Percentiles rank a stretch among this genome's conserved stretches.
Evolutionary conservation across 371 early-diverging fungal genomes (phyloP).

Genomic region (Syncephalastrum contaminatum): DNA sequence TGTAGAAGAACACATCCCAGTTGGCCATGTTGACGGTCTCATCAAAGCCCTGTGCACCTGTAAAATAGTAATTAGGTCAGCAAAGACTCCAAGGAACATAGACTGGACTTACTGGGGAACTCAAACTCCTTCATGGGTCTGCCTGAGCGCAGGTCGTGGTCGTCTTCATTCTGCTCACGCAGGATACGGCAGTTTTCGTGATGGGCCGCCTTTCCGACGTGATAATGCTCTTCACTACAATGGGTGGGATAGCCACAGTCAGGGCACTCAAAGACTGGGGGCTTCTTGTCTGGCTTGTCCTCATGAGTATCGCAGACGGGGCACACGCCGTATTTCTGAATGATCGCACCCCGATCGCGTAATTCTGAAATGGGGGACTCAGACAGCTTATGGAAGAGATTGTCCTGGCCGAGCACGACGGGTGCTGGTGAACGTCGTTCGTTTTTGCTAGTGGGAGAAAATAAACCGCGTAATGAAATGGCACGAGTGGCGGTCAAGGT

Average conservation of each 20-base stretch:
- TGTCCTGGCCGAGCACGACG: conserved; percentile 42
- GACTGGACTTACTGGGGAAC: conserved; percentile 63
- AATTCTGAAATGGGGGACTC: conserved; percentile 73
- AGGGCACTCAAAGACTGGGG: conserved; percentile 72
- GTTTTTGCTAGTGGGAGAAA: conserved; percentile 4
- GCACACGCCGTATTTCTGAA: conserved; percentile 70
- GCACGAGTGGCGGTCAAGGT: conserved; percentile 9
- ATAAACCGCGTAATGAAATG: conserved; percentile 10
- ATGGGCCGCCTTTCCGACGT: conserved; percentile 58
- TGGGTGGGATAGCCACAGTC: conserved; percentile 87
- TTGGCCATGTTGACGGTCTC: conserved; percentile 76
- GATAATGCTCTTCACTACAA: conserved; percentile 76
- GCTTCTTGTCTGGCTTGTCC: conserved; percentile 29
- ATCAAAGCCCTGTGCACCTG: conserved; percentile 74
- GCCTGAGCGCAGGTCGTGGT: conserved; percentile 82
- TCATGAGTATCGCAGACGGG: conserved; percentile 67
- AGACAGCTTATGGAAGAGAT: conserved; percentile 72
- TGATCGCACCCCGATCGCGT: conserved; percentile 66
- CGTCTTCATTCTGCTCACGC: conserved; percentile 78
- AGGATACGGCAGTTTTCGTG: conserved; percentile 58
- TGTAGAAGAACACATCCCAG: conserved; percentile 84
- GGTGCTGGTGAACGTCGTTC: not conserved
- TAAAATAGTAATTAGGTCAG: not conserved
- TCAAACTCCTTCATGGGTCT: conserved; percentile 80
- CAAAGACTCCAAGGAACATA: too few relatives aligned